Evolutionary conservation across 495 filamentous ascomycete species (phyloP).

Genomic region (Lentithecium fluviatile): DNA sequence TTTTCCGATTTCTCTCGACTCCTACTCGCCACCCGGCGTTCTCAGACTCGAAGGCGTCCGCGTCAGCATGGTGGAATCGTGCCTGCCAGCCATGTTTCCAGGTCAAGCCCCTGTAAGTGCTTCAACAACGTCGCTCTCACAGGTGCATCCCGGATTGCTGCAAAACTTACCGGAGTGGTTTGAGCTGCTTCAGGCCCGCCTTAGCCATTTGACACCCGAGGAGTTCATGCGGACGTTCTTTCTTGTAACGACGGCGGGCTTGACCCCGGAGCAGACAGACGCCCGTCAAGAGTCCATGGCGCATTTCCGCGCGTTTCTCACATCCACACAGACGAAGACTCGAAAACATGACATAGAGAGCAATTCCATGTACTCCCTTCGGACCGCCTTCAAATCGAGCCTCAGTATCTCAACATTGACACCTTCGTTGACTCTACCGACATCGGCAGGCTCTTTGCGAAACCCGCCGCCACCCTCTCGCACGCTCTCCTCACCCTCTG

Average conservation of each 20-base stretch:
- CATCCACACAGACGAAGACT: background rate
- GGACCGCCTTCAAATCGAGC: conserved; percentile 2
- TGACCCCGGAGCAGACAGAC: conserved; percentile 2
- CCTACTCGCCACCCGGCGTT: background rate
- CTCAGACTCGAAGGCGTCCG: background rate
- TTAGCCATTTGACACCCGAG: background rate
- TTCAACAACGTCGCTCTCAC: background rate
- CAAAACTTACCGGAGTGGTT: background rate
- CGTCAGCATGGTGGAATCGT: background rate
- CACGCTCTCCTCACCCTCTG: background rate
- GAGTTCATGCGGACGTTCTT: background rate
- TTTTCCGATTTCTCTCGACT: background rate
- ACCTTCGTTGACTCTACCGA: background rate
- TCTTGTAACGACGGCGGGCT: background rate
- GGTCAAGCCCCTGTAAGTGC: background rate
- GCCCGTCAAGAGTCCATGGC: background rate
- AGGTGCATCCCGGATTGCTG: background rate
- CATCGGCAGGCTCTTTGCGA: background rate
- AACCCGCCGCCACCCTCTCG: no score
- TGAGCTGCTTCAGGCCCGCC: background rate
- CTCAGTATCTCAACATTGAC: conserved; percentile 1
- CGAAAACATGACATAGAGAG: background rate
- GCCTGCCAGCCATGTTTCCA: background rate
- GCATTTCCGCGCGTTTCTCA: conserved; percentile 2
- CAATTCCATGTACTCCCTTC: background rate